These are phyloP conservation scores for Metschnikowia shivogae DNA, from an alignment of 805 yeast species.

Conservation along the genomic window DNA sequence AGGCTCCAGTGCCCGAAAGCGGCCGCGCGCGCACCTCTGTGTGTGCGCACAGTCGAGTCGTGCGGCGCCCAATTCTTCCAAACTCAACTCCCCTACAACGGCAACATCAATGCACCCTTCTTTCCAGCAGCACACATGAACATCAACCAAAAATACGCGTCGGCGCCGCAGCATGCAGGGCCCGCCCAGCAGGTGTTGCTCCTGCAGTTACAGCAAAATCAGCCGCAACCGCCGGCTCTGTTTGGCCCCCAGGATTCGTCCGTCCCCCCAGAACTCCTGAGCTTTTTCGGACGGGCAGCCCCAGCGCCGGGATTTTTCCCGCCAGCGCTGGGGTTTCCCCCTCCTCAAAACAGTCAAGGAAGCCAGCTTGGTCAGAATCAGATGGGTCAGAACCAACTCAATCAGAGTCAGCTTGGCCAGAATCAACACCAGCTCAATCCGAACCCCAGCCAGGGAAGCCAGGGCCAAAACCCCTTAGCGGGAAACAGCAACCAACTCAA, in stretches of 20 bases:
- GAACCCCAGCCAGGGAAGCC: conserved; percentile 5
- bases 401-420: conserved; percentile 22
- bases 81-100: conserved; percentile 1
- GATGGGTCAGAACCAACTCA: conserved; percentile 15
- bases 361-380: conserved; percentile 7
- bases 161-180: conserved; percentile 28
- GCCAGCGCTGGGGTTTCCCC: conserved; percentile 26
- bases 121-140: conserved; percentile 14
- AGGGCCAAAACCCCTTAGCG: conserved; percentile 12
- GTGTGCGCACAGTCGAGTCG: not conserved
- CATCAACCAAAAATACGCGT: conserved; percentile 20
- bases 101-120: conserved; percentile 3
- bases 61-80: conserved; percentile 1
- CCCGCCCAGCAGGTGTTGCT: conserved; percentile 42
- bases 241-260: conserved; percentile 13
- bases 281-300: conserved; percentile 22
- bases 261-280: conserved; percentile 17
- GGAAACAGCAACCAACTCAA: not conserved
- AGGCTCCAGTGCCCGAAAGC: too few species aligned
- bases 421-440: conserved; percentile 9
- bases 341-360: conserved; percentile 26
- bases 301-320: conserved; percentile 19
- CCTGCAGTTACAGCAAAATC: conserved; percentile 40
- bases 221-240: conserved; percentile 22
- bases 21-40: too few species aligned